These are phyloP conservation scores for Termitomyces bulborhizus DNA, from an alignment of 768 basidiomycete genomes.

Conservation along the genomic window DNA sequence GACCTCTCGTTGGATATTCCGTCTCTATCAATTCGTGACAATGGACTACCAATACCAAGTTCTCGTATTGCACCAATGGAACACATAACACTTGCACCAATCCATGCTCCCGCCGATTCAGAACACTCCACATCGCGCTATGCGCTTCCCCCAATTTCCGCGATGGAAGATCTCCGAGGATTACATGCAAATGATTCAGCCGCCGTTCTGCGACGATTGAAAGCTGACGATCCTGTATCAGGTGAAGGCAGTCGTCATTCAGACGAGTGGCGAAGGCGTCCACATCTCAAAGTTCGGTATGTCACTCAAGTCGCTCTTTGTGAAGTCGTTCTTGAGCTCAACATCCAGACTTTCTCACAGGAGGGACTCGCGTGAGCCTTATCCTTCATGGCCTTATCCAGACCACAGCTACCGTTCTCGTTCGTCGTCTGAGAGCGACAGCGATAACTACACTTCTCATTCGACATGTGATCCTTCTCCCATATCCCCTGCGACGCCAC, in stretches of 20 bases:
- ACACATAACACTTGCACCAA: slow-evolving; percentile 35
- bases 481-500: slow-evolving; percentile 49
- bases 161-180: slow-evolving; percentile 58
- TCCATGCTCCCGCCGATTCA: slow-evolving; percentile 24
- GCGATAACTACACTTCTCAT: slow-evolving; percentile 22
- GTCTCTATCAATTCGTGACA: slow-evolving; percentile 19
- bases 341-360: slow-evolving; percentile 1
- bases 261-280: slow-evolving; percentile 33
- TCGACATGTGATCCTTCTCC: slow-evolving; percentile 49
- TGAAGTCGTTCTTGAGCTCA: neutral
- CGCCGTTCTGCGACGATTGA: slow-evolving; percentile 60
- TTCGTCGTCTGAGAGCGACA: slow-evolving; percentile 13
- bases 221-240: slow-evolving; percentile 41
- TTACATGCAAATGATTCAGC: slow-evolving; percentile 49
- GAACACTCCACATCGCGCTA: slow-evolving; percentile 33
- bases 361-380: neutral
- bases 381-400: slow-evolving; percentile 10
- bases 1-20: slow-evolving; percentile 28
- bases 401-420: slow-evolving; percentile 10
- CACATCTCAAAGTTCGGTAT: slow-evolving; percentile 30
- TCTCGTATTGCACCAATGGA: slow-evolving; percentile 15
- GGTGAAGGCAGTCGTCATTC: slow-evolving; percentile 18
- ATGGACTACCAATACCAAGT: neutral
- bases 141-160: slow-evolving; percentile 63
- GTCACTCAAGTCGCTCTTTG: neutral